A percentile compares a stretch with the other conserved stretches of the same genome.
phyloP scores from a whole-genome alignment of 148 eudicot genomes.

The Vaccinium macrocarpon region DNA sequence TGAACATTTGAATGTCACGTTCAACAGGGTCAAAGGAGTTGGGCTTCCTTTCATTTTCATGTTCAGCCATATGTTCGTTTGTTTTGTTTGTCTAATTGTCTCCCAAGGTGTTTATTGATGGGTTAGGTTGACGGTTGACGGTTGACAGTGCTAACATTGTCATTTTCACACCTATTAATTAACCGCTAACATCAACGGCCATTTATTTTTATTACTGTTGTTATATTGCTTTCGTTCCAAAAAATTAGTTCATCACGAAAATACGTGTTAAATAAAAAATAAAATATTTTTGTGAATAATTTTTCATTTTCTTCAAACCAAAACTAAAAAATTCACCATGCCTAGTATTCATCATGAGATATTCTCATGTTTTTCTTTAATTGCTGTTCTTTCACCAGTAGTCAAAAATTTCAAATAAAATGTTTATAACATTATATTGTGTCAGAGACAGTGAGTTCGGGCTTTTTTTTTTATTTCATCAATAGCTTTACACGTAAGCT shows the following conservation, averaged over 20 bases:
- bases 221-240: too few relatives aligned
- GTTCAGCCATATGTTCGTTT: background rate
- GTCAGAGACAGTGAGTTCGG: background rate
- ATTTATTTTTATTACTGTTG: background rate
- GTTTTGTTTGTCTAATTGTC: background rate
- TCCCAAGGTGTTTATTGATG: background rate
- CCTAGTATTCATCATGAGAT: background rate
- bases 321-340: too few relatives aligned
- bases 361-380: background rate
- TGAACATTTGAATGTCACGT: background rate
- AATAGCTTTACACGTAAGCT: background rate
- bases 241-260: too few relatives aligned
- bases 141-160: slow-evolving; percentile 12
- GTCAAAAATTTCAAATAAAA: background rate
- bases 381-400: background rate
- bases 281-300: too few relatives aligned
- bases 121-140: slow-evolving; percentile 29
- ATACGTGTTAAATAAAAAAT: too few relatives aligned
- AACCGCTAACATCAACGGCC: slow-evolving; percentile 24
- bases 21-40: background rate
- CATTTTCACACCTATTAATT: slow-evolving; percentile 20
- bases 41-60: slow-evolving; percentile 7
- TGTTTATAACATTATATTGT: background rate
- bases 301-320: too few relatives aligned
- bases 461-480: too few relatives aligned